Percentiles rank a stretch among this genome's conserved stretches.
phyloP scores from a whole-genome alignment of 352 stramenopile species.

The Globisporangium nunn region DNA sequence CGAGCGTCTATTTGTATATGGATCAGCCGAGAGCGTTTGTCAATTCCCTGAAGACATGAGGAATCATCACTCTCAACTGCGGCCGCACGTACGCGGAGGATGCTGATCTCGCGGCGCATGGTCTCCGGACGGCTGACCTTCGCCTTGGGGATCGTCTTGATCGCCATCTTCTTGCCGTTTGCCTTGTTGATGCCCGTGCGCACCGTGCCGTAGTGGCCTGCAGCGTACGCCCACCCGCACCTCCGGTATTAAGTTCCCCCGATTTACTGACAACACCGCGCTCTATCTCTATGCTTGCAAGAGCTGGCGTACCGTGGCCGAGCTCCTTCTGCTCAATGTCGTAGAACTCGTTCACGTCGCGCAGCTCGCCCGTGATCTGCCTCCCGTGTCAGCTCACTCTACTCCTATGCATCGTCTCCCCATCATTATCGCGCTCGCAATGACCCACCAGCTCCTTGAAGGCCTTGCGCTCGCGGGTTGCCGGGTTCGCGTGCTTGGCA shows the following conservation, averaged over 20 bases:
- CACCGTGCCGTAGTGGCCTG: constrained; percentile 96
- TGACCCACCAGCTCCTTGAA: constrained; percentile 63
- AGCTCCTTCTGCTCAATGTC: constrained; percentile 87
- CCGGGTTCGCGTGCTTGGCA: constrained; percentile 25
- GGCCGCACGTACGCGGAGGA: constrained; percentile 56
- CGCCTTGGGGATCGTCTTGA: constrained; percentile 98
- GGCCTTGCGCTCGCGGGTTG: constrained; percentile 45
- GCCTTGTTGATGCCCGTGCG: constrained; percentile 91
- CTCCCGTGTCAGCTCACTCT: background rate
- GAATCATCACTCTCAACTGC: too few species aligned
- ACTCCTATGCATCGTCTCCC: background rate
- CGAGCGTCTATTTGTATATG: constrained; percentile 38
- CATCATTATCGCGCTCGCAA: background rate
- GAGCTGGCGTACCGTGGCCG: constrained; percentile 36
- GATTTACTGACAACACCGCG: background rate
- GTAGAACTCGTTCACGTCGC: constrained; percentile 82
- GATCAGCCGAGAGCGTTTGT: too few species aligned
- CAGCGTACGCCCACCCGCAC: background rate
- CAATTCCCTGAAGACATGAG: too few species aligned
- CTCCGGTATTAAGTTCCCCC: background rate
- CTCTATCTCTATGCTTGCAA: background rate
- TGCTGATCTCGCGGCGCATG: constrained; percentile 91
- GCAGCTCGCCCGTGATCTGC: constrained; percentile 78
- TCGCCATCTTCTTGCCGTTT: constrained; percentile 93
- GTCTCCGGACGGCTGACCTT: constrained; percentile 94